Evolutionary conservation across 2,329 filamentous ascomycete genomes (phyloP).

Genomic region (Sporothrix variecibatus): DNA sequence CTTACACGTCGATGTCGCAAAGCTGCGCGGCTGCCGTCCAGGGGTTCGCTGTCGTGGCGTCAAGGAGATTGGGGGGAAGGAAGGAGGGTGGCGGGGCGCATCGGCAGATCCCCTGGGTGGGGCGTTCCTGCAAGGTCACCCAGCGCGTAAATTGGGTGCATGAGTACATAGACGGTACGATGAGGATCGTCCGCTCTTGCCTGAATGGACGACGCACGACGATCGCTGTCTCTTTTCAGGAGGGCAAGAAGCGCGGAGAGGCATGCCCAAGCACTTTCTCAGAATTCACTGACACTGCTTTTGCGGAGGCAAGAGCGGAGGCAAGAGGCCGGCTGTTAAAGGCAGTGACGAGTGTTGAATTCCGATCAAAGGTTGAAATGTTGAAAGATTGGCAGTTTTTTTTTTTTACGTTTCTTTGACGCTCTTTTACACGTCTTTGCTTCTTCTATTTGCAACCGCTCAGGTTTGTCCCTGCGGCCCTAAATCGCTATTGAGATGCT

Average conservation of each 20-base stretch:
- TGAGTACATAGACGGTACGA: conserved; percentile 14
- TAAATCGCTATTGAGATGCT: background rate
- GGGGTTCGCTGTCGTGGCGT: conserved; percentile 28
- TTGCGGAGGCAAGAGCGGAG: conserved; percentile 12
- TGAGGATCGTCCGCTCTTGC: conserved; percentile 22
- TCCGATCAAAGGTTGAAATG: background rate
- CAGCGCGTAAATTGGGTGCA: background rate
- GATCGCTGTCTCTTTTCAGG: conserved; percentile 17
- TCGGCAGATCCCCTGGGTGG: conserved; percentile 27
- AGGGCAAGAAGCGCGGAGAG: conserved; percentile 4
- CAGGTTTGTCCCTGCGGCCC: background rate
- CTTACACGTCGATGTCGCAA: conserved; percentile 16
- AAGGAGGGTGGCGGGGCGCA: background rate
- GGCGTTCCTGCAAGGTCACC: conserved; percentile 2
- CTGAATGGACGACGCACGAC: conserved; percentile 6
- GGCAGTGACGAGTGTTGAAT: background rate
- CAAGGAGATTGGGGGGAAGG: conserved; percentile 17
- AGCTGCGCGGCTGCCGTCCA: conserved; percentile 12
- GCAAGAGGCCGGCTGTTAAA: background rate
- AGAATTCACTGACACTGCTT: background rate
- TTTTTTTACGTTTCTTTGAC: background rate
- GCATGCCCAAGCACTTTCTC: conserved; percentile 17
- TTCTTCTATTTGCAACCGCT: background rate
- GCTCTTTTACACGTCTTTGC: background rate
- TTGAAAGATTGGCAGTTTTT: too few relatives aligned